phyloP scores from a whole-genome alignment of 2,329 filamentous ascomycete genomes.

The Colletotrichum sp. region DNA sequence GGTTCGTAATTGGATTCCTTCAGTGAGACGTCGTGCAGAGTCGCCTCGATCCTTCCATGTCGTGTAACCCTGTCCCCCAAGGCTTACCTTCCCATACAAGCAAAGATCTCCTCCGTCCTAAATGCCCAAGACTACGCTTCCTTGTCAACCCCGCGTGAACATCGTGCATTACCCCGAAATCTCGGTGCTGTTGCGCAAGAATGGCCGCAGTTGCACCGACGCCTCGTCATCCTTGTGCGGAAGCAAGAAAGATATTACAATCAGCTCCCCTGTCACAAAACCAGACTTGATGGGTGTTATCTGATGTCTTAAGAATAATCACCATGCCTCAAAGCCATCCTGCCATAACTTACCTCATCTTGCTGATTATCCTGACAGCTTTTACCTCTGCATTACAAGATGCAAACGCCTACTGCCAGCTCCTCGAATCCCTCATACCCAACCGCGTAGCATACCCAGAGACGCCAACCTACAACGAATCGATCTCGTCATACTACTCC shows the following conservation, averaged over 20 bases:
- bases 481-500: slow-evolving; percentile 7
- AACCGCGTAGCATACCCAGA: background rate
- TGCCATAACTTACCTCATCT: background rate
- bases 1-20: background rate
- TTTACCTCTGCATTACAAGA: background rate
- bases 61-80: background rate
- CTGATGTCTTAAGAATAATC: background rate
- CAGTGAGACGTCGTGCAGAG: background rate
- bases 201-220: background rate
- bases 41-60: background rate
- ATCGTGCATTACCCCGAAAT: background rate
- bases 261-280: background rate
- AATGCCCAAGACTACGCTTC: background rate
- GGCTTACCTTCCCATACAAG: background rate
- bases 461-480: background rate
- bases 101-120: background rate
- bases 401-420: background rate
- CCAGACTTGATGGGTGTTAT: background rate
- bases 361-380: background rate
- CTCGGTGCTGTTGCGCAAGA: background rate
- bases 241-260: background rate
- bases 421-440: background rate
- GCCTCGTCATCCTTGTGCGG: background rate
- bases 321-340: background rate
- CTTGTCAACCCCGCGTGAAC: background rate